Conservation (phyloP, 2,329 filamentous ascomycete genomes). For the Fusarium sambucinum region DNA sequence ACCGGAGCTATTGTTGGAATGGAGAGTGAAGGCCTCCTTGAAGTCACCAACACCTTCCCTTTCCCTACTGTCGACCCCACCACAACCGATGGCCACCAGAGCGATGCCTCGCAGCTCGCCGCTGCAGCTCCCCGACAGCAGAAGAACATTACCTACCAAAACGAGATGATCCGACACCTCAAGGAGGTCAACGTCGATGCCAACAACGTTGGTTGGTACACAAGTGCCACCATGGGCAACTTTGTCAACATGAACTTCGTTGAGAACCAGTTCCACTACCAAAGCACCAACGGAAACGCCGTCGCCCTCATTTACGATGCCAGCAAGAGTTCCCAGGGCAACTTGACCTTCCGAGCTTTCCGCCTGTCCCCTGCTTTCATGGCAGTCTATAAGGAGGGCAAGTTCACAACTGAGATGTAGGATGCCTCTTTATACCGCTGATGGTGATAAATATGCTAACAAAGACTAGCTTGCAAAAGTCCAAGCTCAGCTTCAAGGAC, state of each 20-base stretch:
- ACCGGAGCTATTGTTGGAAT: constrained; percentile 94
- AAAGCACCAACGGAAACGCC: constrained; percentile 91
- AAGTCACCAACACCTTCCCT: constrained; percentile 95
- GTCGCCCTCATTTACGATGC: constrained; percentile 95
- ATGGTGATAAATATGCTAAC: constrained; percentile 26
- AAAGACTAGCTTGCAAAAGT: constrained; percentile 83
- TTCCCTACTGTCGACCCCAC: constrained; percentile 86
- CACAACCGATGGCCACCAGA: constrained; percentile 78
- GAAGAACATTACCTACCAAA: constrained; percentile 87
- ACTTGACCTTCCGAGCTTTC: constrained; percentile 90
- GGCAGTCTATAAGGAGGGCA: constrained; percentile 92
- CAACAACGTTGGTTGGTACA: constrained; percentile 99
- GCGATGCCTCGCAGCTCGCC: constrained; percentile 79
- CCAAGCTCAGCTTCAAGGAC: constrained; percentile 91
- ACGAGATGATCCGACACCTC: constrained; percentile 96
- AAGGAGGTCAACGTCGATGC: constrained; percentile 98
- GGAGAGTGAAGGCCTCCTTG: constrained; percentile 83
- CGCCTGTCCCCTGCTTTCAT: constrained; percentile 89
- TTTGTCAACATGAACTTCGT: constrained; percentile 95
- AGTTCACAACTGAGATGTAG: constrained; percentile 96
- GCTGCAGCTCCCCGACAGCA: constrained; percentile 93
- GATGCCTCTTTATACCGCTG: constrained; percentile 46
- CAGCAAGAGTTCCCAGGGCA: constrained; percentile 92
- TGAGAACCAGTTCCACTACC: constrained; percentile 98
- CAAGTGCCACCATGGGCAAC: constrained; percentile 98